Conservation (phyloP, 192 early-diverging fungal genomes). For the Funneliformis geosporum region DNA sequence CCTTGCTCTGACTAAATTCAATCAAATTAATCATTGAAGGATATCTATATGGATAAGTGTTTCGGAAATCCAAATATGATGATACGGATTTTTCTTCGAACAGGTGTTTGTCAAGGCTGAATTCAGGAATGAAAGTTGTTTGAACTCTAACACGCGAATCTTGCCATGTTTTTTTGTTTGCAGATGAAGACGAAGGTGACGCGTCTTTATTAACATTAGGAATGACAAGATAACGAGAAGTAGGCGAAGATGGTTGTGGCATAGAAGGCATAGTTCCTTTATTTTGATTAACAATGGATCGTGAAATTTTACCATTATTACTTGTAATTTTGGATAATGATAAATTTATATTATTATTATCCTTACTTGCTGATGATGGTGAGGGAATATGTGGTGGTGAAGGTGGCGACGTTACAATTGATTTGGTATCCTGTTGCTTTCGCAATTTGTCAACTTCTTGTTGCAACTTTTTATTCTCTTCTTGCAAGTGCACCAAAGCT, state of each 20-base stretch:
- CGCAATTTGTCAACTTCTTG: slow-evolving; percentile 31
- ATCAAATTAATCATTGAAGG: not conserved
- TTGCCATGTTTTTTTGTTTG: slow-evolving; percentile 12
- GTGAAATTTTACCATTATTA: not conserved
- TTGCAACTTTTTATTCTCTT: slow-evolving; percentile 31
- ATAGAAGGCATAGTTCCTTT: not conserved
- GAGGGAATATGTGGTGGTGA: slow-evolving; percentile 24
- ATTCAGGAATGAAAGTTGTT: slow-evolving; percentile 33
- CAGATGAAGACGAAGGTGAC: slow-evolving; percentile 5
- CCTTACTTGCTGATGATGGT: not conserved
- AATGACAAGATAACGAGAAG: slow-evolving; percentile 21
- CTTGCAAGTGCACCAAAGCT: slow-evolving; percentile 26
- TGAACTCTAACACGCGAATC: slow-evolving; percentile 30
- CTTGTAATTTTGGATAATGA: not conserved
- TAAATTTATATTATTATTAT: not conserved
- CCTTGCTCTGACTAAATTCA: not conserved
- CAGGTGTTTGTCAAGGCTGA: slow-evolving; percentile 28
- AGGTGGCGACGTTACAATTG: not conserved
- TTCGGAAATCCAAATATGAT: not conserved
- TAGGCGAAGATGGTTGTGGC: slow-evolving; percentile 7
- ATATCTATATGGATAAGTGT: not conserved
- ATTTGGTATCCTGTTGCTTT: not conserved
- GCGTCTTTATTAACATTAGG: slow-evolving; percentile 31
- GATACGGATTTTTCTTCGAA: slow-evolving; percentile 13
- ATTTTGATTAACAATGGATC: not conserved